Conservation (phyloP, 768 basidiomycete species). For the Gymnopilus dilepis region DNA sequence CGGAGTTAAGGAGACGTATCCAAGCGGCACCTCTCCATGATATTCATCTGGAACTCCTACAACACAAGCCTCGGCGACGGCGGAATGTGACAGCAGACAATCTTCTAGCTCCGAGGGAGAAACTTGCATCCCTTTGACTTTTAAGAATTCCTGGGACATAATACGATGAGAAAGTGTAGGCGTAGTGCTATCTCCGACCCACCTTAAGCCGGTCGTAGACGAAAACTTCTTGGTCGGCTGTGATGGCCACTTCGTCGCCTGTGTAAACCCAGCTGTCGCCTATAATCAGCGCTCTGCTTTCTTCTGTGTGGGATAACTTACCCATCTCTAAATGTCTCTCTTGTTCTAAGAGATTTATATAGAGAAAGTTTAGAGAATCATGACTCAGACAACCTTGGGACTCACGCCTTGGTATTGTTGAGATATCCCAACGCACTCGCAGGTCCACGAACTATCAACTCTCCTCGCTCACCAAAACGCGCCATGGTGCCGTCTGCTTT, state of each 20-base stretch:
- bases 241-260: constrained; percentile 62
- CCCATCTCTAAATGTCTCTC: constrained; percentile 65
- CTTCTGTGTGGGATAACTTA: constrained; percentile 30
- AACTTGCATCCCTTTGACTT: constrained; percentile 67
- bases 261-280: constrained; percentile 63
- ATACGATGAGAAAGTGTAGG: background rate
- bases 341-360: constrained; percentile 46
- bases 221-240: constrained; percentile 55
- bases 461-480: constrained; percentile 49
- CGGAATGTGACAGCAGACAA: constrained; percentile 49
- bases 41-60: constrained; percentile 65
- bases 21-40: constrained; percentile 68
- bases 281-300: constrained; percentile 2
- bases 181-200: constrained; percentile 2
- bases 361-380: no score
- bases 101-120: constrained; percentile 64
- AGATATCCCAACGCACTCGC: constrained; percentile 48
- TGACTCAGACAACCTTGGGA: constrained; percentile 26
- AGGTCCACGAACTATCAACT: constrained; percentile 52
- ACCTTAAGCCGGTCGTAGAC: constrained; percentile 68
- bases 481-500: constrained; percentile 51
- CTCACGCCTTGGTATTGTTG: constrained; percentile 56
- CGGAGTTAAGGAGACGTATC: constrained; percentile 59
- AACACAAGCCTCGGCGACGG: constrained; percentile 64
- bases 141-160: constrained; percentile 59